phyloP scores from a whole-genome alignment of 2,329 filamentous ascomycete genomes.

The Ophiostoma perfectum region DNA sequence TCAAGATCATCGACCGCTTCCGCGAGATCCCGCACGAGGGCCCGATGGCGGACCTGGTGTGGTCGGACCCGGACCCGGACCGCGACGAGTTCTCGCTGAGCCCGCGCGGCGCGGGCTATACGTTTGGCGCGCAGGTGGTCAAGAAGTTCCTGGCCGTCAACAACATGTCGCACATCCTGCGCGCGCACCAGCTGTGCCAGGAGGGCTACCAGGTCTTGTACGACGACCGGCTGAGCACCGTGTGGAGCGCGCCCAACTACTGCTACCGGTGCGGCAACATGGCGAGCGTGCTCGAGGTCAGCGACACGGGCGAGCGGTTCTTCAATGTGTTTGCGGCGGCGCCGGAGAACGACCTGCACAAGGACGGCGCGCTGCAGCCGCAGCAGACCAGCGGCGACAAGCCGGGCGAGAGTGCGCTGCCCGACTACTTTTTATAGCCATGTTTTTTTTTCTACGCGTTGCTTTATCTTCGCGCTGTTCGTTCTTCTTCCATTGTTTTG shows the following conservation, averaged over 20 bases:
- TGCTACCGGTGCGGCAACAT: slow-evolving; percentile 95
- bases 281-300: slow-evolving; percentile 94
- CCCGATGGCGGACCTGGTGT: slow-evolving; percentile 98
- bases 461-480: background rate
- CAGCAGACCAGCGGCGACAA: slow-evolving; percentile 39
- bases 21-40: slow-evolving; percentile 97
- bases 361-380: slow-evolving; percentile 64
- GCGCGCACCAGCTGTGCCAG: slow-evolving; percentile 97
- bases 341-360: slow-evolving; percentile 87
- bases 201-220: slow-evolving; percentile 97
- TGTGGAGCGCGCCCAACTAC: slow-evolving; percentile 97
- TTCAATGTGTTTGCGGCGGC: slow-evolving; percentile 98
- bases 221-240: slow-evolving; percentile 87
- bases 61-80: slow-evolving; percentile 97
- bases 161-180: slow-evolving; percentile 93
- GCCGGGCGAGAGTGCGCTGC: slow-evolving; percentile 57
- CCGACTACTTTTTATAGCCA: slow-evolving; percentile 64
- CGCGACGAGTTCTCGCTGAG: slow-evolving; percentile 94
- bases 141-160: slow-evolving; percentile 98
- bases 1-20: slow-evolving; percentile 99
- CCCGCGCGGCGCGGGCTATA: slow-evolving; percentile 90
- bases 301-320: slow-evolving; percentile 83
- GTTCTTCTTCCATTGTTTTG: background rate
- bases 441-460: background rate
- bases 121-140: slow-evolving; percentile 94